Conservation (phyloP, 805 yeast genomes). For the Diddensiella caesifluorescens region DNA sequence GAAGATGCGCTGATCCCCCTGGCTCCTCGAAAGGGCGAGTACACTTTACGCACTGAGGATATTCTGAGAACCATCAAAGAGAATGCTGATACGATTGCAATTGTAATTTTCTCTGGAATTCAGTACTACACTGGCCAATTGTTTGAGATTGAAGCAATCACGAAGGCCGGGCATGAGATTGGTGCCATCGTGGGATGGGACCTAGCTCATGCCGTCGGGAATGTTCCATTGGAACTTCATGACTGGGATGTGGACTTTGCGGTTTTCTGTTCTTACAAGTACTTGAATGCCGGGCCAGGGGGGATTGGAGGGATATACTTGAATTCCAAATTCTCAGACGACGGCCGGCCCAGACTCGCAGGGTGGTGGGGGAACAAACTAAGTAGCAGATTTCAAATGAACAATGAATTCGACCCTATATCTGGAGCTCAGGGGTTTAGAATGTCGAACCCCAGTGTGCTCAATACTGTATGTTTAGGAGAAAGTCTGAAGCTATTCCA, state of each 20-base stretch:
- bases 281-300: conserved; percentile 90
- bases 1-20: conserved; percentile 59
- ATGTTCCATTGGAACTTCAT: conserved; percentile 69
- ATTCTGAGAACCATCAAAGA: conserved; percentile 52
- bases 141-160: conserved; percentile 70
- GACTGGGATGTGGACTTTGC: conserved; percentile 94
- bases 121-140: conserved; percentile 91
- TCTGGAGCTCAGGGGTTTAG: conserved; percentile 82
- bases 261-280: conserved; percentile 90
- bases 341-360: conserved; percentile 61
- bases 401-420: conserved; percentile 70
- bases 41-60: conserved; percentile 55
- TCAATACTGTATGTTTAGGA: conserved; percentile 71
- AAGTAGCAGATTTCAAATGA: conserved; percentile 68
- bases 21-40: conserved; percentile 54
- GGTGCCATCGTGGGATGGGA: conserved; percentile 76
- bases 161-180: conserved; percentile 52
- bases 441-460: conserved; percentile 85
- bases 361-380: conserved; percentile 98
- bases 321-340: conserved; percentile 43
- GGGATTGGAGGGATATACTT: conserved; percentile 84
- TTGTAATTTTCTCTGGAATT: conserved; percentile 79
- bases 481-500: conserved; percentile 59
- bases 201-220: conserved; percentile 91
- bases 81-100: conserved; percentile 56